Conservation (phyloP, 108 stramenopile species). For the Cyclotella choctawhatcheeana region DNA sequence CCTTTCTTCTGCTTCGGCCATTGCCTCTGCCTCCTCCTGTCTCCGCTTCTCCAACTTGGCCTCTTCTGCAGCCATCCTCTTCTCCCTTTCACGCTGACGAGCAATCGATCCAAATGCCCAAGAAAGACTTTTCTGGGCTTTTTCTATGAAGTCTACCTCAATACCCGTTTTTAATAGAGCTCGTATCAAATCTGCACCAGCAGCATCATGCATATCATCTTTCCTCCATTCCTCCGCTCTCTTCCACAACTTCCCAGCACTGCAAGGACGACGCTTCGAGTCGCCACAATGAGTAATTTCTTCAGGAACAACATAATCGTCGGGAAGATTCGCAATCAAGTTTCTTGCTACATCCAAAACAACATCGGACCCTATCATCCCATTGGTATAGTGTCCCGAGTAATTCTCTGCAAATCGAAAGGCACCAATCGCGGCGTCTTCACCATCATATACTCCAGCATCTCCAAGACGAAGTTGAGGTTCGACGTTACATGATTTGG, state of each 20-base stretch:
- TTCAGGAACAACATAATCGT: conserved; percentile 41
- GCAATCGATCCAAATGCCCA: conserved; percentile 55
- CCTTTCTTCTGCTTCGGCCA: conserved; percentile 52
- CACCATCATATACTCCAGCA: conserved; percentile 39
- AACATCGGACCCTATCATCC: conserved; percentile 25
- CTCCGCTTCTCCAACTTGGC: conserved; percentile 57
- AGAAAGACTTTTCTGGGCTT: conserved; percentile 44
- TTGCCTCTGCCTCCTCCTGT: conserved; percentile 52
- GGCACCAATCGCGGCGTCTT: conserved; percentile 59
- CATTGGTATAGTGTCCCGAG: conserved; percentile 27
- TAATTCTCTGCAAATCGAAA: conserved; percentile 61
- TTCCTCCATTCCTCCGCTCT: conserved; percentile 57
- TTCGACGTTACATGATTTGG: conserved; percentile 27
- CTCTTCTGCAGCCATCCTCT: conserved; percentile 53
- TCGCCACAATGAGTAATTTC: conserved; percentile 54
- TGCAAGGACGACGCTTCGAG: conserved; percentile 41
- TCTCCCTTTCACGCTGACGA: conserved; percentile 54
- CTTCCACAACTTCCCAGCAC: conserved; percentile 65
- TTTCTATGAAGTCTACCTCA: conserved; percentile 59
- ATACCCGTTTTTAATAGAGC: conserved; percentile 60
- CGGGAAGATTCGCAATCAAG: conserved; percentile 20
- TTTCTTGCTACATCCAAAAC: conserved; percentile 43
- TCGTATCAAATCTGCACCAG: conserved; percentile 55
- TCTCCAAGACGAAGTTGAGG: neutral
- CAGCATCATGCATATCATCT: conserved; percentile 56